phyloP scores from a whole-genome alignment of 2,329 filamentous ascomycete genomes.

The Microdochium trichocladiopsis region DNA sequence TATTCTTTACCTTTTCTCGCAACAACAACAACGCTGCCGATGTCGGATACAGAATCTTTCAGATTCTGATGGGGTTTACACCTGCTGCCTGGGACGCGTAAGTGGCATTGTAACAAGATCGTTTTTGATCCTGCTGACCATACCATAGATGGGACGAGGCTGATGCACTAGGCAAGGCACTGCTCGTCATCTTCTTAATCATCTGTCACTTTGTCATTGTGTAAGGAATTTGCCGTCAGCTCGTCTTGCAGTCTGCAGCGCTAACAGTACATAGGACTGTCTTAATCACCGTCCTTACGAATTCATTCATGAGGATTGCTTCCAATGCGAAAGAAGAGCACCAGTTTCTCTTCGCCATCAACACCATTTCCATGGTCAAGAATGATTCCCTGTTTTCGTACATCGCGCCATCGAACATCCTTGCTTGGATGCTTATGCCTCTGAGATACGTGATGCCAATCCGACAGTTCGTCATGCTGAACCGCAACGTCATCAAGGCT shows the following conservation, averaged over 20 bases:
- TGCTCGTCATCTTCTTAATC: slow-evolving; percentile 79
- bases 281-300: slow-evolving; percentile 89
- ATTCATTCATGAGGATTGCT: slow-evolving; percentile 92
- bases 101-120: slow-evolving; percentile 15
- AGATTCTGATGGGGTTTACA: slow-evolving; percentile 92
- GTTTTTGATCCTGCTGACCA: not conserved
- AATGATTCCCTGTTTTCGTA: slow-evolving; percentile 96
- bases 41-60: slow-evolving; percentile 87
- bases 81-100: slow-evolving; percentile 89
- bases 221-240: slow-evolving; percentile 20
- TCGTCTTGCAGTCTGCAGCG: slow-evolving; percentile 3
- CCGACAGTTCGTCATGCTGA: slow-evolving; percentile 73
- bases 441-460: slow-evolving; percentile 75
- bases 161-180: slow-evolving; percentile 67
- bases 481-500: slow-evolving; percentile 83
- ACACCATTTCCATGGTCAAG: slow-evolving; percentile 96
- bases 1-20: slow-evolving; percentile 82
- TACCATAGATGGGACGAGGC: slow-evolving; percentile 57
- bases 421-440: slow-evolving; percentile 84
- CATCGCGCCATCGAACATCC: slow-evolving; percentile 81
- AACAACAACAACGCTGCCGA: slow-evolving; percentile 62
- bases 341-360: slow-evolving; percentile 88
- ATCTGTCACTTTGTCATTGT: slow-evolving; percentile 94
- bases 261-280: slow-evolving; percentile 55
- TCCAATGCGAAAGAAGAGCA: slow-evolving; percentile 93